These are phyloP conservation scores for Phialophora chinensis DNA, from an alignment of 2,329 filamentous ascomycete genomes.

Conservation along the genomic window DNA sequence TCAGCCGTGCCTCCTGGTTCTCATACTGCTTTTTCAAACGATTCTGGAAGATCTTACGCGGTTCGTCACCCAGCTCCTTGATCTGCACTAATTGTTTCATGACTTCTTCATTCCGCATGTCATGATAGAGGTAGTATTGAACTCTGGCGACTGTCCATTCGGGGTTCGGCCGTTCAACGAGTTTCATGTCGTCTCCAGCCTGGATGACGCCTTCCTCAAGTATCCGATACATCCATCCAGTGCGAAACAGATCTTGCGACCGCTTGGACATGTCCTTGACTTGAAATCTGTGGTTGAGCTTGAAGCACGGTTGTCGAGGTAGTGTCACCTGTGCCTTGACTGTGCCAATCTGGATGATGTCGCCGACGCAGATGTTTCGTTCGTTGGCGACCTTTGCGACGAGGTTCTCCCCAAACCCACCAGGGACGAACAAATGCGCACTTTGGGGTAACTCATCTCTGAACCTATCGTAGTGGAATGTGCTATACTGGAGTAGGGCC, in stretches of 20 bases:
- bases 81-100: conserved; percentile 51
- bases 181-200: conserved; percentile 62
- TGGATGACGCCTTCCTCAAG: conserved; percentile 61
- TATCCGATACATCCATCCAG: conserved; percentile 71
- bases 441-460: conserved; percentile 58
- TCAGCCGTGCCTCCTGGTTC: conserved; percentile 17
- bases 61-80: conserved; percentile 55
- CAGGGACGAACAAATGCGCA: conserved; percentile 59
- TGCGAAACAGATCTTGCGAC: conserved; percentile 63
- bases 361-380: conserved; percentile 69
- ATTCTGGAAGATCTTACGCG: conserved; percentile 60
- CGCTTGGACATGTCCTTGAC: conserved; percentile 66
- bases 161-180: conserved; percentile 63
- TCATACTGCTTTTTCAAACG: conserved; percentile 57
- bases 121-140: conserved; percentile 67
- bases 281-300: conserved; percentile 71
- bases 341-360: conserved; percentile 60
- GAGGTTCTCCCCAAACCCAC: conserved; percentile 70
- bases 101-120: conserved; percentile 55
- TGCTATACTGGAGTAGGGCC: conserved; percentile 67
- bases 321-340: conserved; percentile 65
- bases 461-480: conserved; percentile 65
- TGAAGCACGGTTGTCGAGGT: conserved; percentile 70
- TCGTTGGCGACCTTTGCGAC: conserved; percentile 66
- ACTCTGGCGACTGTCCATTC: conserved; percentile 68